Conservation (phyloP, 441 rosid species). For the Arabidopsis lyrata region DNA sequence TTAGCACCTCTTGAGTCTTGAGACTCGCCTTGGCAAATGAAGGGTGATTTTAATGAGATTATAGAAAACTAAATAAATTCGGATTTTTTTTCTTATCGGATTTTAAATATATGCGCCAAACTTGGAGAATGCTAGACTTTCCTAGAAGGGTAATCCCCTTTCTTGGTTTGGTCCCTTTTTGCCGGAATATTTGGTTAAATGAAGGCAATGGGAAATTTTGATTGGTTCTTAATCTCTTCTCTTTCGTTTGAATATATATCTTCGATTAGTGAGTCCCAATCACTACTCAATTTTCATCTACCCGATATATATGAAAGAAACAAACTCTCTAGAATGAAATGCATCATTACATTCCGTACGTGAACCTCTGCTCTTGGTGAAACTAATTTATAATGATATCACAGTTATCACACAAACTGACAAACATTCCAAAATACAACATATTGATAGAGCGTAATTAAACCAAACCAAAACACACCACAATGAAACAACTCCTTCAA, state of each 20-base stretch:
- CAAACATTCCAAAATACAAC: neutral
- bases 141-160: too few relatives aligned
- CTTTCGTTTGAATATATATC: too few relatives aligned
- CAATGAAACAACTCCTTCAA: neutral
- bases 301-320: neutral
- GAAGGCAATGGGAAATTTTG: neutral
- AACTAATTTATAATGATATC: neutral
- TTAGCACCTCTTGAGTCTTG: too few relatives aligned
- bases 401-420: neutral
- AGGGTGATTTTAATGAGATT: too few relatives aligned
- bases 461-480: conserved; percentile 21
- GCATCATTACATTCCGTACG: neutral
- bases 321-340: neutral
- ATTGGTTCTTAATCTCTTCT: neutral
- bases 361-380: neutral
- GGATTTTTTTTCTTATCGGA: too few relatives aligned
- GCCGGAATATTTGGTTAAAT: neutral
- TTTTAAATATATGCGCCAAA: too few relatives aligned
- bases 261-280: too few relatives aligned
- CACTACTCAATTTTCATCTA: too few relatives aligned
- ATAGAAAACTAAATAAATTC: too few relatives aligned
- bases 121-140: too few relatives aligned
- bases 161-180: too few relatives aligned
- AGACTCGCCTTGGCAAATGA: too few relatives aligned
- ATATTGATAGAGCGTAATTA: conserved; percentile 7